Evolutionary conservation across 495 filamentous ascomycete genomes (phyloP).

Genomic region (Aspergillus bertholletiae): DNA sequence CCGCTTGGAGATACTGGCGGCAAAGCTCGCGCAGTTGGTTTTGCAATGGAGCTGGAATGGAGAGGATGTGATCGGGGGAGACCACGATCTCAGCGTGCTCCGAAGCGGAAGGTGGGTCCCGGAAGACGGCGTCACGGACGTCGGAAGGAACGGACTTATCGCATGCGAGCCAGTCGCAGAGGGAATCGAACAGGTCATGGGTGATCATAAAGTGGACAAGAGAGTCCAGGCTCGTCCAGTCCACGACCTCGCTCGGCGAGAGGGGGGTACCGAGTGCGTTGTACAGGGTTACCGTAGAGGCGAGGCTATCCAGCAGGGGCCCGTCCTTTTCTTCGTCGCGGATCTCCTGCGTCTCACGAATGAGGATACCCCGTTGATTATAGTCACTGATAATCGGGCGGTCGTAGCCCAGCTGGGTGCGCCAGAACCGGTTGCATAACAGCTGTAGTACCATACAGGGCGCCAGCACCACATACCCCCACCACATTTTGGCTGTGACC

Average conservation of each 20-base stretch:
- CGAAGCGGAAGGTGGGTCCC: background rate
- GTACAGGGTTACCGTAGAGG: constrained; percentile 2
- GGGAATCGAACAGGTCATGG: constrained; percentile 37
- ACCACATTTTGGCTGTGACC: constrained; percentile 46
- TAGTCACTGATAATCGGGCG: constrained; percentile 26
- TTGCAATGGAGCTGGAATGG: constrained; percentile 5
- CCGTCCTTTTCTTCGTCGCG: constrained; percentile 1
- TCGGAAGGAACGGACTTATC: constrained; percentile 17
- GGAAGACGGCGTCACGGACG: constrained; percentile 10
- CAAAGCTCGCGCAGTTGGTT: constrained; percentile 22
- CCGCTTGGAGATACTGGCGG: constrained; percentile 23
- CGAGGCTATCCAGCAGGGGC: constrained; percentile 1
- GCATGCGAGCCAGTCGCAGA: constrained; percentile 28
- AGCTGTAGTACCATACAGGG: constrained; percentile 44
- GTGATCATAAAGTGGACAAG: constrained; percentile 32
- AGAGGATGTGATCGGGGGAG: constrained; percentile 14
- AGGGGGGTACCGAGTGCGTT: constrained; percentile 15
- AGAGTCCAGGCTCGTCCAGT: constrained; percentile 27
- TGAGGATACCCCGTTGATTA: constrained; percentile 1
- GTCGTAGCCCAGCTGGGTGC: constrained; percentile 42
- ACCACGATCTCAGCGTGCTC: constrained; percentile 20
- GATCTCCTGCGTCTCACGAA: background rate
- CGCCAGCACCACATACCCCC: constrained; percentile 47
- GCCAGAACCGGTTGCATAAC: constrained; percentile 44
- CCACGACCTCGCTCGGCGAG: constrained; percentile 25